Base-by-base conservation (phyloP, 768 basidiomycete genomes). In the Boletus patriciae region DNA sequence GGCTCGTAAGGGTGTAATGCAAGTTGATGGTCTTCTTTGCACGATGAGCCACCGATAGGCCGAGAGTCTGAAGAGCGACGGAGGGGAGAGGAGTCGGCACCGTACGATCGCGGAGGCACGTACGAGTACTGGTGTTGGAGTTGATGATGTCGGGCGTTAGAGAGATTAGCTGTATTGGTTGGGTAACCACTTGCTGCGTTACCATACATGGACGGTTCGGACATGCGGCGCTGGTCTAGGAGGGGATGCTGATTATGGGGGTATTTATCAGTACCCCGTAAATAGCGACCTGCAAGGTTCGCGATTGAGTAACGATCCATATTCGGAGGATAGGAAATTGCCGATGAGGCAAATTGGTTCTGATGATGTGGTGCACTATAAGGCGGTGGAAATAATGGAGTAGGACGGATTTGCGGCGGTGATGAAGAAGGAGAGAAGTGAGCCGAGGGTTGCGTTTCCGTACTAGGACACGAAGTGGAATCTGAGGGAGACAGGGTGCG, bases 221-320 rank as follows among this genome's bases (percentile, higher is more conserved):
- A 87, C 83, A 86, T 84, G 70, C 86, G 83, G 66, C 85, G 77
- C 51, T 83, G 83, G 74, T 85, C 84, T 55, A 80, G 71, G 60
- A 76, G 67, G 55, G 74, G 61, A 65, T 63, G 59, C 66, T 63
- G 70, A 70, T 64, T 71, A 63, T 67, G 70, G 62, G 69, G 58
- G 66, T 73, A 63, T 67, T 68, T 70, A 69, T 71, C 71, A 58
- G 53, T 69, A 57, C 64, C 65, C 67, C 76, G 78, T 70, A 77
- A 69, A 71, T 74, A 72, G 58, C 73, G 75, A 62, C 74, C 74
- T 53, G 74, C 67, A 68, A 69, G 69, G 66, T 77, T 62, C 63
- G 58, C 44, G 43, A 69, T 72, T 69, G 66, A 62, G 73, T 68
- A 74, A 69, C 70, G 73, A 62, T 77, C 78, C 66, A 72, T 74